Conservation (phyloP, 2,329 filamentous ascomycete genomes). For the Xylariaceae sp. region DNA sequence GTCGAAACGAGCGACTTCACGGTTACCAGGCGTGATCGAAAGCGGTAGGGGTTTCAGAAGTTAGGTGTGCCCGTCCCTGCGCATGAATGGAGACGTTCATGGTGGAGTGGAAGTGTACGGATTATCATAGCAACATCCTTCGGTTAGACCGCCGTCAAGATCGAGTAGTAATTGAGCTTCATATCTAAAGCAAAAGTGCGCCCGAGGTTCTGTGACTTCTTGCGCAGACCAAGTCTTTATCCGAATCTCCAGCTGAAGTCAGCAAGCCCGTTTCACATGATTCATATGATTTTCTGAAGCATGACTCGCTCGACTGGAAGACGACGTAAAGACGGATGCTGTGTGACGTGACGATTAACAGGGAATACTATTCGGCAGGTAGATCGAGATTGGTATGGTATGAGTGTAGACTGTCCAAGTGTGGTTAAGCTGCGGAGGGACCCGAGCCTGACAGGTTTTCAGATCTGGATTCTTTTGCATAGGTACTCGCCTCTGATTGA, state of each 20-base stretch:
- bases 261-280: too few species aligned
- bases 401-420: too few species aligned
- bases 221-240: neutral
- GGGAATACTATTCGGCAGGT: neutral
- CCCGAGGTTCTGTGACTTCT: neutral
- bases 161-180: conserved; percentile 17
- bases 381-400: neutral
- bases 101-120: conserved; percentile 13
- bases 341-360: neutral
- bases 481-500: too few species aligned
- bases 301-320: neutral
- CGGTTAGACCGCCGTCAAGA: conserved; percentile 13
- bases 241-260: too few species aligned
- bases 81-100: conserved; percentile 5
- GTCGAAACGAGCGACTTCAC: neutral
- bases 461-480: too few species aligned
- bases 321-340: neutral
- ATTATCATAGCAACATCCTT: conserved; percentile 12
- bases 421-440: too few species aligned
- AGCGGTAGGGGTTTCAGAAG: neutral
- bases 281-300: neutral
- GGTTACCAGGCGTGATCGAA: neutral
- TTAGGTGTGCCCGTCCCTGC: neutral
- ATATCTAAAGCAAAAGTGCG: neutral
- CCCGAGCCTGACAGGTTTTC: too few species aligned